Conservation (phyloP, 441 rosid species). For the Pelargonium fulgidum region DNA sequence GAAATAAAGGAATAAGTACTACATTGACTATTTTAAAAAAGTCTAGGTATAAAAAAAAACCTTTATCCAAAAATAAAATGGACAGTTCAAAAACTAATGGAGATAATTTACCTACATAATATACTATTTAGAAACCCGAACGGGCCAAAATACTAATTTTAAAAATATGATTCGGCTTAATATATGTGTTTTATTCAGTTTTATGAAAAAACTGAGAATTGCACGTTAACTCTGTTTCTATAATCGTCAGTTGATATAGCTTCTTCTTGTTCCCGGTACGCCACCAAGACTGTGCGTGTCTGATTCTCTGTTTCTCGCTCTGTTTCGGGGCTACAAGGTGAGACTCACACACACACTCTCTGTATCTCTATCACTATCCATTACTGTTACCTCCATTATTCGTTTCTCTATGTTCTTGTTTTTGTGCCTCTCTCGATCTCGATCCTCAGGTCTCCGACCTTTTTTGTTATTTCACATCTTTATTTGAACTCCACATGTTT, state of each 20-base stretch:
- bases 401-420: not conserved
- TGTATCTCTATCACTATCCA: not conserved
- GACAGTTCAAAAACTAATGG: no score
- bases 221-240: conserved; percentile 1
- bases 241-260: conserved; percentile 1
- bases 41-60: no score
- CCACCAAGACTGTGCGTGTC: not conserved
- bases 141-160: no score
- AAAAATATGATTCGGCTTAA: no score
- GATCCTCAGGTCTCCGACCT: conserved; percentile 1
- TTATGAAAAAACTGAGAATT: not conserved
- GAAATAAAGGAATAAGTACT: no score
- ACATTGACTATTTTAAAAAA: no score
- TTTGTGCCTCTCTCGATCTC: conserved; percentile 4
- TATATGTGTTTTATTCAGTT: no score
- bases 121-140: no score
- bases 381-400: not conserved
- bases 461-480: not conserved
- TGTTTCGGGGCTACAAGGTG: not conserved
- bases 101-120: no score
- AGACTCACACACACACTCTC: not conserved
- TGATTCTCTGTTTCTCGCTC: conserved; percentile 3
- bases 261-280: conserved; percentile 11
- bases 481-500: not conserved
- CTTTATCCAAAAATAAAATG: no score